Conservation (phyloP, 208 protist genomes). For the Trypanosoma avium region DNA sequence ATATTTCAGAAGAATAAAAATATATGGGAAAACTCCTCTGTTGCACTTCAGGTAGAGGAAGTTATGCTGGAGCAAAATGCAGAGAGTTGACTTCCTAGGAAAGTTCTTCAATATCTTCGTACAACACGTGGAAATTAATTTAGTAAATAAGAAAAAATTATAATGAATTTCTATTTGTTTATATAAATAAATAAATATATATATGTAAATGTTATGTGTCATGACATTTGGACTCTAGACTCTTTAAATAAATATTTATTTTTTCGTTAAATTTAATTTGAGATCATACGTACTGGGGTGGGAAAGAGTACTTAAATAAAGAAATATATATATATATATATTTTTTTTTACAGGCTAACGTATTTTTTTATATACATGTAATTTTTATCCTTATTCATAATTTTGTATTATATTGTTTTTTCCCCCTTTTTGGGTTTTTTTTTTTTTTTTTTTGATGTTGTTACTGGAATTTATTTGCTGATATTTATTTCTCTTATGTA, state of each 20-base stretch:
- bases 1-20: background rate
- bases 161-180: background rate
- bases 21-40: constrained; percentile 12
- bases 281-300: too few species aligned
- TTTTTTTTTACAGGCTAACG: too few species aligned
- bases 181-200: constrained; percentile 15
- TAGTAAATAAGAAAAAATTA: background rate
- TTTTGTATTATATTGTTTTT: background rate
- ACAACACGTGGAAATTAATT: background rate
- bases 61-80: constrained; percentile 28
- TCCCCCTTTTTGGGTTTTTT: background rate
- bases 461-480: too few species aligned
- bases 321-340: too few species aligned
- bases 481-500: background rate
- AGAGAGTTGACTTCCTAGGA: constrained; percentile 30
- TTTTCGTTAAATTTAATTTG: too few species aligned
- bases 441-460: background rate
- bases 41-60: constrained; percentile 19
- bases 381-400: too few species aligned
- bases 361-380: too few species aligned
- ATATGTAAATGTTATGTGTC: background rate
- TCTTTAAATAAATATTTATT: too few species aligned
- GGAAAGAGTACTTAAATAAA: too few species aligned
- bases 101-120: constrained; percentile 3
- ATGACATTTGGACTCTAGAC: too few species aligned